Evolutionary conservation across 2,329 filamentous ascomycete species (phyloP).

Genomic region (Fusarium nodosum): DNA sequence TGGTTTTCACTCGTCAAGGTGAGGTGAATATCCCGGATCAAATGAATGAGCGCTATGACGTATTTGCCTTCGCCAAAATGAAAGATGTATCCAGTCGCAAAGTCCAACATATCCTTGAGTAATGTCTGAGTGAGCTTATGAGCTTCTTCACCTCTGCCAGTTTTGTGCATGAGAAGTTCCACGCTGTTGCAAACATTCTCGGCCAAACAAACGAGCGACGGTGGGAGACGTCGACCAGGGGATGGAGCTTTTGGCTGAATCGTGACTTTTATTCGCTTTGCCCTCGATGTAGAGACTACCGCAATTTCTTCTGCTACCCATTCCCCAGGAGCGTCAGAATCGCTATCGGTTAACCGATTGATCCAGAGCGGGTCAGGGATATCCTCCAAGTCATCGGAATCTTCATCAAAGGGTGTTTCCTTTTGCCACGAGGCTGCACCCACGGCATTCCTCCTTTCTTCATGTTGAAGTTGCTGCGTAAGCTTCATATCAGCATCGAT

Average conservation of each 20-base stretch:
- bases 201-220: not conserved
- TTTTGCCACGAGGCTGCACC: not conserved
- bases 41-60: too few species aligned
- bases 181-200: not conserved
- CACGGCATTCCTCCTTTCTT: not conserved
- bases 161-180: not conserved
- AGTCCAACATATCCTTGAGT: not conserved
- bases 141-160: too few species aligned
- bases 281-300: not conserved
- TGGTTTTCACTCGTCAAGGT: too few species aligned
- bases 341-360: not conserved
- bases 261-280: slow-evolving; percentile 13
- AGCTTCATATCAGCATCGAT: not conserved
- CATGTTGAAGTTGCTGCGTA: not conserved
- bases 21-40: too few species aligned
- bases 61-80: too few species aligned
- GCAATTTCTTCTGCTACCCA: not conserved
- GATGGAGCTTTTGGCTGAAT: not conserved
- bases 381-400: not conserved
- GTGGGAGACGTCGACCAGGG: too few species aligned
- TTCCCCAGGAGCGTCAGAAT: slow-evolving; percentile 9
- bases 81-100: too few species aligned
- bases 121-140: not conserved
- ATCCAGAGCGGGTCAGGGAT: not conserved
- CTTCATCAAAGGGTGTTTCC: not conserved